Conservation (phyloP, 2,329 filamentous ascomycete species). For the Alternaria gansuensis region DNA sequence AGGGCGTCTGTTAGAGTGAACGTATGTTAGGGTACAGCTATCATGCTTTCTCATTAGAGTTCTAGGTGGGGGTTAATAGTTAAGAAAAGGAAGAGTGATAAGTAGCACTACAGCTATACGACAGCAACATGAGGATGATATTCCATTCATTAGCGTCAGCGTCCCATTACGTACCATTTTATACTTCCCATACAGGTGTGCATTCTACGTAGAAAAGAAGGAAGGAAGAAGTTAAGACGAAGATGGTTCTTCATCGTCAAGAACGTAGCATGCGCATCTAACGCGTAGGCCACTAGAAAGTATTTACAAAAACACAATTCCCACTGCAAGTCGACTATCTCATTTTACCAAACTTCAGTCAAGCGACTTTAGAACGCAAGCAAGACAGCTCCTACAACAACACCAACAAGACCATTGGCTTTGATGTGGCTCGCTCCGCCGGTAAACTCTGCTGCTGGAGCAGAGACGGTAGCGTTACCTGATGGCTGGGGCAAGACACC, state of each 20-base stretch:
- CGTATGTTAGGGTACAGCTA: too few relatives aligned
- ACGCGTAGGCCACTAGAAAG: background rate
- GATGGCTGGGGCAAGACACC: conserved; percentile 28
- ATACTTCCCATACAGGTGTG: background rate
- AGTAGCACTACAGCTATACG: background rate
- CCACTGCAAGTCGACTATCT: background rate
- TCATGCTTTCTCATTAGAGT: background rate
- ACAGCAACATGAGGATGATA: background rate
- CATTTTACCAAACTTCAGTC: background rate
- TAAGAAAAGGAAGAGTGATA: background rate
- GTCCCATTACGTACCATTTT: background rate
- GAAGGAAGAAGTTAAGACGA: background rate
- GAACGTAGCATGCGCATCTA: background rate
- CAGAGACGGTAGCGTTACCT: conserved; percentile 35
- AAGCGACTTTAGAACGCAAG: conserved; percentile 35
- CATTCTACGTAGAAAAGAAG: background rate
- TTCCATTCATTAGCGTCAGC: background rate
- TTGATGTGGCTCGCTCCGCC: conserved; percentile 40
- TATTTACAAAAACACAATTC: conserved; percentile 2
- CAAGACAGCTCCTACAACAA: conserved; percentile 36
- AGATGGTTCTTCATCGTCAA: background rate
- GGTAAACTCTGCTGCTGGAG: conserved; percentile 37
- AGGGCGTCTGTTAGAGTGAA: background rate
- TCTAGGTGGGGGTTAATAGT: background rate
- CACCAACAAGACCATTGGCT: conserved; percentile 35